phyloP scores from a whole-genome alignment of 805 yeast species.

The Starmerella floris region DNA sequence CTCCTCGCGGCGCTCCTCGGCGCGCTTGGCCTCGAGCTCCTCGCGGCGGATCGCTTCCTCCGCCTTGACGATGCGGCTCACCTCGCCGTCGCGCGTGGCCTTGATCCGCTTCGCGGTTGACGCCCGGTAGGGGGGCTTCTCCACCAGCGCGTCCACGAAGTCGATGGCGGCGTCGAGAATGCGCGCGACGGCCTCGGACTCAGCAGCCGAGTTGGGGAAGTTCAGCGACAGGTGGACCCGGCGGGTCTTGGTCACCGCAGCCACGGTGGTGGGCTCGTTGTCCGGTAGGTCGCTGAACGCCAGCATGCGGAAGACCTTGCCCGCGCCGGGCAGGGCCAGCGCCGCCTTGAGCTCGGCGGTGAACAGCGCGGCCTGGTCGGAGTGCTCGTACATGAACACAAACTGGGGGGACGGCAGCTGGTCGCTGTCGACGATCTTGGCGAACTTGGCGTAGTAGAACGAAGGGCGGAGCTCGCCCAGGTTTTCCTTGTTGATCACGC shows the following conservation, averaged over 20 bases:
- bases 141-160: constrained; percentile 46
- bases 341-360: constrained; percentile 33
- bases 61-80: constrained; percentile 53
- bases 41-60: constrained; percentile 55
- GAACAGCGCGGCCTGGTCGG: constrained; percentile 60
- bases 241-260: constrained; percentile 21
- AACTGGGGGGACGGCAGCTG: constrained; percentile 54
- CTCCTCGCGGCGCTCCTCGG: constrained; percentile 38
- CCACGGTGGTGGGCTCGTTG: constrained; percentile 49
- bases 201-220: constrained; percentile 38
- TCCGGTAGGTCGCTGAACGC: constrained; percentile 74
- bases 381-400: constrained; percentile 80
- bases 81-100: constrained; percentile 64
- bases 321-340: constrained; percentile 35
- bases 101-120: constrained; percentile 53
- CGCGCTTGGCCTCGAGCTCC: constrained; percentile 53
- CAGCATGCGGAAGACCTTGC: constrained; percentile 44
- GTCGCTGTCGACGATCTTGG: constrained; percentile 64
- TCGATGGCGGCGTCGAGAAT: constrained; percentile 44
- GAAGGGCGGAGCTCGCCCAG: constrained; percentile 67
- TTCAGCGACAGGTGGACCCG: constrained; percentile 43
- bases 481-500: constrained; percentile 69
- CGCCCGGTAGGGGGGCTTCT: constrained; percentile 52
- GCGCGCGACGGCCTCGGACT: constrained; percentile 37
- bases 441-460: constrained; percentile 70